Base-by-base conservation (phyloP, 2,329 filamentous ascomycete genomes). In the Lachnum nothofagi region DNA sequence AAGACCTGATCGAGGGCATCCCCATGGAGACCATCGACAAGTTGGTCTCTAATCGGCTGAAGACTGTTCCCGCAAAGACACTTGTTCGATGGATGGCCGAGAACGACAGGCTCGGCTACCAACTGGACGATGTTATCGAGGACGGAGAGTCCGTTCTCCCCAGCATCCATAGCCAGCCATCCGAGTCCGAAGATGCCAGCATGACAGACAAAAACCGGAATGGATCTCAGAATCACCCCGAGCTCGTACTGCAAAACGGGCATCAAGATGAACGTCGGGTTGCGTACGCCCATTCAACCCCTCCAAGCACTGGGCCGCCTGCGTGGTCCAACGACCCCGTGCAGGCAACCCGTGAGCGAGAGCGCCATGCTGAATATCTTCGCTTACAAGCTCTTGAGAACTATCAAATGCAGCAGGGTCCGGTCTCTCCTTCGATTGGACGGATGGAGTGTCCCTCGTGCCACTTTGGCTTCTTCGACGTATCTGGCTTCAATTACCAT, bases 21-120 rank as follows among this genome's bases (percentile, higher is more conserved):
- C 45, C 60, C 7, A 20, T 48, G 17, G n/a, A 49, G n/a, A 31
- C 59, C 8, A 33, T 62, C n/a, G 60, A 63, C 33, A 33, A 52
- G 39, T 37, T 51, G 2, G 16, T 59, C 8, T 44, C 33, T 3
- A 38, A 56, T 19, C 51, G 57, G 4, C 22, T 63, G 2, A 56
- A 58, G 39, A 48, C 34, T n/a, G 54, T 56, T 23, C 48, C 56
- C 10, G 60, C 55, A 1, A 56, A 51, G 39, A 42, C 53, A 7
- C 46, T 65, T 2, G 54, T 63, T 22, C 48, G 42, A 25, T 62
- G 57, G 60, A 46, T 65, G 10, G 59, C 59, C 29, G 41, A 53
- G 31, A 58, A 46, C 6, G 49, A 56, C 16, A 44, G 63, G 40
- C 49, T 65, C n/a, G 63, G 63, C 2, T 65, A 56, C 25, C 53